Evolutionary conservation across 495 filamentous ascomycete genomes (phyloP), one percentile per base, ranked within the genome.

Genomic region (Penicillium angulare): DNA sequence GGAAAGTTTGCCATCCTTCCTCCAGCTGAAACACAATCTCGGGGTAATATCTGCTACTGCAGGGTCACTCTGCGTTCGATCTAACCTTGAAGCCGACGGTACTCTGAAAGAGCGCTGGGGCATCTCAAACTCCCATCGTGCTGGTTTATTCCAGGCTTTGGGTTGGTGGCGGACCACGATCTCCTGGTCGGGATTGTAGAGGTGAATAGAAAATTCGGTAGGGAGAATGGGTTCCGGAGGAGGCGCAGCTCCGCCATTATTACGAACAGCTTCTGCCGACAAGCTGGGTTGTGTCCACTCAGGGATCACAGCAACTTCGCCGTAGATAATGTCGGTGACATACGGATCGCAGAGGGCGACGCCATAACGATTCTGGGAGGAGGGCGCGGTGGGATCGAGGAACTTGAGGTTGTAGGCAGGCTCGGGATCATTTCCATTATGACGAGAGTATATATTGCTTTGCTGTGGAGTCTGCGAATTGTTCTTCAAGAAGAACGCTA

Each of bases 131-230:
- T 92, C 88, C 84, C 92, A 98, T 41, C 78, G 79, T 18, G 88
- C 82, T 21, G 83, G 85, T 40, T 82, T 83, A 57, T 85, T 88
- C 88, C 89, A 95, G 43, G 82, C 78, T 44, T 86, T 86, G 34
- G 82, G 73, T 49, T 87, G 80, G 64, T 88, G 80, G 63, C 77
- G 83, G 35, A 97, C 76, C 0, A 72, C 47, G 22, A 97, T 73
- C 53, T 87, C 75, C 66, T 95, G 92, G 71, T 97, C 92, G 0
- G 93, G 93, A 62, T 96, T 90, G 79, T 97, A 97, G 9, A 98
- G 85, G 55, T 92, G 87, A 45, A 97, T 79, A 15, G 79, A 77
- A 66, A 97, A 96, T 43, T 79, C 79, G 35, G 81, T 81, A 1
- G 93, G 93, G 27, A 92, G 72, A 18, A 90, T 76, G 9, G 92